Conservation (phyloP, 371 early-diverging fungal genomes). For the Mucor saturninus region DNA sequence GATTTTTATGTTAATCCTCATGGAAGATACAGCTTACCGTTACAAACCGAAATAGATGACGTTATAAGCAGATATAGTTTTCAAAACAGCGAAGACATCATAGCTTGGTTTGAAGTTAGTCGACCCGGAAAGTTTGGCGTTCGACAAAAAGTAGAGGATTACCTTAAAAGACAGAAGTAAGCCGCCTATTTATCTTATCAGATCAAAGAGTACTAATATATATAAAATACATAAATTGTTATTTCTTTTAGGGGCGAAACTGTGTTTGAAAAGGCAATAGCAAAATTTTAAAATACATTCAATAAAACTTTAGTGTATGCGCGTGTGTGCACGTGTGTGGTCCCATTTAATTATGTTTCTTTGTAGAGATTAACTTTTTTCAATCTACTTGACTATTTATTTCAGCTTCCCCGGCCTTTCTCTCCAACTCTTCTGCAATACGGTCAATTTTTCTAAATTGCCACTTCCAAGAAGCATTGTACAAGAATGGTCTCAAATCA, state of each 20-base stretch:
- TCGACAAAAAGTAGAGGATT: conserved; percentile 65
- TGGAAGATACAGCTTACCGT: conserved; percentile 74
- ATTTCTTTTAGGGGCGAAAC: no score
- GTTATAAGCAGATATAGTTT: conserved; percentile 47
- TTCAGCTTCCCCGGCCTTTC: conserved; percentile 15
- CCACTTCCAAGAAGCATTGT: conserved; percentile 89
- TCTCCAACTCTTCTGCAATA: conserved; percentile 51
- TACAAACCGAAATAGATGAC: conserved; percentile 77
- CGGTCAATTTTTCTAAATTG: conserved; percentile 89
- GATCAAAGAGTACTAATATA: no score
- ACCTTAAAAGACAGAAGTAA: conserved; percentile 40
- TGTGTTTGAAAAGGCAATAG: no score
- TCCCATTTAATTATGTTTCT: background rate
- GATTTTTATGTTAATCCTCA: conserved; percentile 69
- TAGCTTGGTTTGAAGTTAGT: conserved; percentile 68
- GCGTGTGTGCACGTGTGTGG: no score
- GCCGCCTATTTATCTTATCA: background rate
- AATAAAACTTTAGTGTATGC: no score
- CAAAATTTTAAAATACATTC: no score
- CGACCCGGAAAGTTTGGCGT: conserved; percentile 66
- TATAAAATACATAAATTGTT: no score
- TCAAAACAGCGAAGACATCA: conserved; percentile 64
- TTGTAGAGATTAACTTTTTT: background rate
- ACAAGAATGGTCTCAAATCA: conserved; percentile 94
- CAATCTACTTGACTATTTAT: conserved; percentile 31